Conservation (phyloP, 371 early-diverging fungal genomes). For the Apophysomyces elegans region DNA sequence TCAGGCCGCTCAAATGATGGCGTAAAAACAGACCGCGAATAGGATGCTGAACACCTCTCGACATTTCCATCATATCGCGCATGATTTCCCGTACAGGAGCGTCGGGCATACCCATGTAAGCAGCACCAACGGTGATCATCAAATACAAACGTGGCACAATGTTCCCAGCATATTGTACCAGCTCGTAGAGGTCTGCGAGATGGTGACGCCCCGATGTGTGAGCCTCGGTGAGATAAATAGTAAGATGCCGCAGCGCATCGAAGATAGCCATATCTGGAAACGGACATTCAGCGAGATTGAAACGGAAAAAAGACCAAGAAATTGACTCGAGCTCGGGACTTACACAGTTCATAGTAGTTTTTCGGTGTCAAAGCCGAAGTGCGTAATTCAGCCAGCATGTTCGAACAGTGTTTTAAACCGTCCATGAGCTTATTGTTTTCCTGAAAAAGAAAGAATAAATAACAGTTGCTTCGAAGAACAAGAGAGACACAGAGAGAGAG, state of each 20-base stretch:
- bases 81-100: constrained; percentile 93
- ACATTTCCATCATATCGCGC: constrained; percentile 98
- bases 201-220: constrained; percentile 86
- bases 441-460: constrained; percentile 37
- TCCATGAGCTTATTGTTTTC: constrained; percentile 92
- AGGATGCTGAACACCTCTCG: constrained; percentile 96
- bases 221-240: constrained; percentile 84
- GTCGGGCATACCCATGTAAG: constrained; percentile 86
- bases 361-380: constrained; percentile 94
- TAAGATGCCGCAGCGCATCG: constrained; percentile 90
- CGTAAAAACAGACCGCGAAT: constrained; percentile 94
- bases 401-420: constrained; percentile 94
- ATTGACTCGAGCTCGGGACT: constrained; percentile 15
- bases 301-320: constrained; percentile 1
- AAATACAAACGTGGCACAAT: constrained; percentile 96
- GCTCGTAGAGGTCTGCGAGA: constrained; percentile 93
- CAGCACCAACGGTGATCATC: constrained; percentile 96
- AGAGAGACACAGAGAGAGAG: background rate
- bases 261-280: constrained; percentile 91
- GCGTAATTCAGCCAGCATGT: constrained; percentile 93
- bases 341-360: constrained; percentile 97
- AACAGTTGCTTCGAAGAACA: background rate
- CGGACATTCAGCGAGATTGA: background rate
- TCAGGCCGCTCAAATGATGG: constrained; percentile 91
- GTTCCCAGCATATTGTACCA: constrained; percentile 96